Percentiles rank a stretch among this genome's conserved stretches.
phyloP scores from a whole-genome alignment of 768 basidiomycete species.

The Leucosporidium scottii region DNA sequence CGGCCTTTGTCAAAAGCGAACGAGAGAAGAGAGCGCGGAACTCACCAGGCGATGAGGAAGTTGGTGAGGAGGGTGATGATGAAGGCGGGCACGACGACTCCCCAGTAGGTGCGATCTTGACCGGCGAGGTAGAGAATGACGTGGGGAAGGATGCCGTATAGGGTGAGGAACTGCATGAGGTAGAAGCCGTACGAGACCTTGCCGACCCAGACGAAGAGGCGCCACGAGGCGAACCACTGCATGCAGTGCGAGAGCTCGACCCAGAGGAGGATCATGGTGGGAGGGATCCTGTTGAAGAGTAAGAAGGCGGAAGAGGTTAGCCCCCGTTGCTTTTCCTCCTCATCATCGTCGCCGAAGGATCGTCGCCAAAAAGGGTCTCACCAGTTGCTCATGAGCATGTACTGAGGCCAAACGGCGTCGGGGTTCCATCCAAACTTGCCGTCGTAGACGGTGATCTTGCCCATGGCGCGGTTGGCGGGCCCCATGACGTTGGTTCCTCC shows the following conservation, averaged over 20 bases:
- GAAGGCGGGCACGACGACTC: conserved; percentile 37
- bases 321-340: too few relatives aligned
- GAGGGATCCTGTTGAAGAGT: conserved; percentile 26
- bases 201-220: conserved; percentile 40
- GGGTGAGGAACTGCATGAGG: conserved; percentile 41
- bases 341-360: too few relatives aligned
- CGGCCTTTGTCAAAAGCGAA: background rate
- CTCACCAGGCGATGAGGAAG: conserved; percentile 37
- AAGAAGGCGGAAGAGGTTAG: background rate
- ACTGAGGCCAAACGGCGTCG: conserved; percentile 38
- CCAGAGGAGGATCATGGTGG: conserved; percentile 37
- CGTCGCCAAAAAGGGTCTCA: conserved; percentile 2
- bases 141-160: conserved; percentile 40
- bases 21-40: background rate
- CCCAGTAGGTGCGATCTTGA: conserved; percentile 36
- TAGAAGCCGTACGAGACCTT: conserved; percentile 42
- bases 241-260: conserved; percentile 39
- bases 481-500: conserved; percentile 35
- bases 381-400: conserved; percentile 38
- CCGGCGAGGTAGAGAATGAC: conserved; percentile 37
- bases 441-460: conserved; percentile 35
- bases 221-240: conserved; percentile 40
- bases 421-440: conserved; percentile 37
- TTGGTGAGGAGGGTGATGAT: conserved; percentile 40
- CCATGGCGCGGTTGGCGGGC: conserved; percentile 36